phyloP scores from a whole-genome alignment of 208 protist species.

The Lotmaria passim region DNA sequence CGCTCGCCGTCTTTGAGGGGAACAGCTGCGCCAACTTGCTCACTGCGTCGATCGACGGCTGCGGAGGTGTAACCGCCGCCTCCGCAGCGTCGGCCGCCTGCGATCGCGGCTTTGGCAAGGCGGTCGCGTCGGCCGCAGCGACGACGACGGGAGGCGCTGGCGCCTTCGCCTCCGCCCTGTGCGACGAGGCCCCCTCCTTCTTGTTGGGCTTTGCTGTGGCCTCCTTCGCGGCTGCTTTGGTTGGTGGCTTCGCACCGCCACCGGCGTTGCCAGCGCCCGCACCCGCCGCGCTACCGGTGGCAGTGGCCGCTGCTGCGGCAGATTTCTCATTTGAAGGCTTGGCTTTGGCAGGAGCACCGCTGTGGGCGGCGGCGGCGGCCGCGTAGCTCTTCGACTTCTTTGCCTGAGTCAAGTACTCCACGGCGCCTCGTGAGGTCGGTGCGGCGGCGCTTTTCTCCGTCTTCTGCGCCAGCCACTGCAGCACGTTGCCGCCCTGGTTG shows the following conservation, averaged over 20 bases:
- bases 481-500: conserved; percentile 55
- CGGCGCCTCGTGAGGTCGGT: conserved; percentile 34
- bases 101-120: conserved; percentile 43
- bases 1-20: conserved; percentile 21
- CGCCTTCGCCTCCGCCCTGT: conserved; percentile 9
- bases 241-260: not conserved
- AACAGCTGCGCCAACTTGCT: conserved; percentile 36
- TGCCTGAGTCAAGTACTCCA: conserved; percentile 78
- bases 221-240: conserved; percentile 11
- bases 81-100: not conserved
- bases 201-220: conserved; percentile 9
- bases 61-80: not conserved
- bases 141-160: not conserved
- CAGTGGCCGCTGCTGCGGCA: not conserved
- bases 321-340: conserved; percentile 12
- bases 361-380: not conserved
- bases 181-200: conserved; percentile 3
- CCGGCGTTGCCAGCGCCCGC: not conserved
- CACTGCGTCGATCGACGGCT: conserved; percentile 19
- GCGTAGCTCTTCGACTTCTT: conserved; percentile 31
- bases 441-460: conserved; percentile 28
- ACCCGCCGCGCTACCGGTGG: not conserved
- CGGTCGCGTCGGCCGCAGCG: conserved; percentile 1
- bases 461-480: conserved; percentile 72
- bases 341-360: conserved; percentile 9